These are phyloP conservation scores for Amaranthus cruentus DNA, from an alignment of 148 eudicot genomes.

Conservation along the genomic window DNA sequence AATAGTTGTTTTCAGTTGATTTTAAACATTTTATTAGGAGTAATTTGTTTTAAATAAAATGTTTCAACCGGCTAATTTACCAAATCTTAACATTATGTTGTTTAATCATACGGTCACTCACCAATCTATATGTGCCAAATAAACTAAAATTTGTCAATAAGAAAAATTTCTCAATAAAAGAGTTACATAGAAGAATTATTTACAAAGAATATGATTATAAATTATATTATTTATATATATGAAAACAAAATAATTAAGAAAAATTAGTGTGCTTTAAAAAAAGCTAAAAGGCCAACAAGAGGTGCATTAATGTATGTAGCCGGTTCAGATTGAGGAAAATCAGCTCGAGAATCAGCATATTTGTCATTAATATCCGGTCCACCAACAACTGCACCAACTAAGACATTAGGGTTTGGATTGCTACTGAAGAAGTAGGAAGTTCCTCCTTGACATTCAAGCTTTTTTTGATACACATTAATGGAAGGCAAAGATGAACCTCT, in stretches of 20 bases:
- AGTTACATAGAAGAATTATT: background rate
- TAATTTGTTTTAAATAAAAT: too few relatives aligned
- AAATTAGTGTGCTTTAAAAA: conserved; percentile 31
- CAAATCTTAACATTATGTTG: too few relatives aligned
- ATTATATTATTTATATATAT: too few relatives aligned
- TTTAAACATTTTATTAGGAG: too few relatives aligned
- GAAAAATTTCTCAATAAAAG: too few relatives aligned
- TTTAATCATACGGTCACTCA: too few relatives aligned
- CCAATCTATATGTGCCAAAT: too few relatives aligned
- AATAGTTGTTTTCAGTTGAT: too few relatives aligned
- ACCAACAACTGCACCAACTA: conserved; percentile 59
- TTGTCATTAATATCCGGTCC: conserved; percentile 44
- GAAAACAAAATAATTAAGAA: background rate
- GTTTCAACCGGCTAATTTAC: too few relatives aligned
- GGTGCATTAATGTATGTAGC: conserved; percentile 69
- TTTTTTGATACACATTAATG: conserved; percentile 22
- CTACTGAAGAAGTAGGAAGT: conserved; percentile 34
- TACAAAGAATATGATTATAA: conserved; percentile 7
- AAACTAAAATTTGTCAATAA: background rate
- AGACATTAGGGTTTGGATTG: conserved; percentile 43
- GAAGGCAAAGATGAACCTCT: conserved; percentile 64
- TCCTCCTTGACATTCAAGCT: conserved; percentile 39
- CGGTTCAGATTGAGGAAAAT: conserved; percentile 45
- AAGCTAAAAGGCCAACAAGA: conserved; percentile 54
- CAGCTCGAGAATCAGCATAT: conserved; percentile 36